phyloP scores from a whole-genome alignment of 768 basidiomycete genomes.

The Glaciozyma martinii region DNA sequence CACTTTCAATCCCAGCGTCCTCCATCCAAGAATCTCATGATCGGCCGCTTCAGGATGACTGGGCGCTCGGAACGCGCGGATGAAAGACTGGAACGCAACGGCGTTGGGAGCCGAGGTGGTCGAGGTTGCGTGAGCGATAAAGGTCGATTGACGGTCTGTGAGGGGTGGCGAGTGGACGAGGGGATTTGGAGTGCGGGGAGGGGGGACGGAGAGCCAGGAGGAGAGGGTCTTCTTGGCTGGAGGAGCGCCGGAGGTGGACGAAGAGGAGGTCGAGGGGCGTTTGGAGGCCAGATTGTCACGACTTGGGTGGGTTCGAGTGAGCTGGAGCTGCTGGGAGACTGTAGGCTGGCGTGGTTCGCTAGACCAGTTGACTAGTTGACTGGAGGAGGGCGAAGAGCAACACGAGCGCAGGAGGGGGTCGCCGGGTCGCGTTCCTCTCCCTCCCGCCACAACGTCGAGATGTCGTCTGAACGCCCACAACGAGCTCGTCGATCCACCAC shows the following conservation, averaged over 20 bases:
- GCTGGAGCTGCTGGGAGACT: too few species aligned
- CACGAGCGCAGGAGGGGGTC: too few species aligned
- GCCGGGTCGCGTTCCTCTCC: too few species aligned
- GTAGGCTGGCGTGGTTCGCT: too few species aligned
- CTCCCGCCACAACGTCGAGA: too few species aligned
- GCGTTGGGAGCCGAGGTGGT: slow-evolving; percentile 45
- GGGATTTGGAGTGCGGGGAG: slow-evolving; percentile 36
- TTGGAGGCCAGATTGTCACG: not conserved
- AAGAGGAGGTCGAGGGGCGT: not conserved
- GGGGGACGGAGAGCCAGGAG: slow-evolving; percentile 13
- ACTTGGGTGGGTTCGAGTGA: too few species aligned
- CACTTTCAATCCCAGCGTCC: slow-evolving; percentile 61
- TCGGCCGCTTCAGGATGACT: slow-evolving; percentile 35
- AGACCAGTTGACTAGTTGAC: too few species aligned
- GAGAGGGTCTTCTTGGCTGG: slow-evolving; percentile 2
- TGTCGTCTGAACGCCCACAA: too few species aligned
- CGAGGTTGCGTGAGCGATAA: slow-evolving; percentile 56
- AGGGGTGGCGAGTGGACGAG: slow-evolving; percentile 56
- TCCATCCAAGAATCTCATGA: slow-evolving; percentile 69
- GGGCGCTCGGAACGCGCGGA: not conserved
- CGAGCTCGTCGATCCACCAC: too few species aligned
- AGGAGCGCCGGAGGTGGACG: not conserved
- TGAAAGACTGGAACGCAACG: not conserved
- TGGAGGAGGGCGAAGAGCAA: too few species aligned
- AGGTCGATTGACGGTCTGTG: slow-evolving; percentile 63